Base-by-base conservation (phyloP, 331 rosid genomes). In the Quercus lobata region DNA sequence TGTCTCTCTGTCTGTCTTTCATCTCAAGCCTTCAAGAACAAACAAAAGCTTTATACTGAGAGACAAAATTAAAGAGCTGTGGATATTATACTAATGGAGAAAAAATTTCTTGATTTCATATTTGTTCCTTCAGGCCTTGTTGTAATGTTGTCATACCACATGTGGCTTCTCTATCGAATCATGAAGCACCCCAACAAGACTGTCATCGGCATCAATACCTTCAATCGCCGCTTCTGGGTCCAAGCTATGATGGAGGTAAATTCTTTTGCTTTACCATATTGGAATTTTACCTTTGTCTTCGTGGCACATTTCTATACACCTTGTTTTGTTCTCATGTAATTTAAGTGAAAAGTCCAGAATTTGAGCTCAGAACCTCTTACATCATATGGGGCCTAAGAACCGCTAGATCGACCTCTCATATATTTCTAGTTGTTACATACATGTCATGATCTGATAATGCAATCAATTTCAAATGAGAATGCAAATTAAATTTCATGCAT, bases 161-260 rank as follows among this genome's bases (percentile, higher is more conserved):
- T 82, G 1, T 95, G 97, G 97, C 97, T 93, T 22, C 80, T 95
- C 72, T 35, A 83, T 34, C 88, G 84, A 37, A 79, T 95, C 34
- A 2, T 85, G 3, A 87, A 25, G 41, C 87, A 86, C 5, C 99
- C 99, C 71, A 86, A 90, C 74, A 88, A 76, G 77, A 93, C 99
- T 19, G 82, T 91, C 46, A 75, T 93, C 61, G 99, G 99, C 41
- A 81, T 93, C 90, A 93, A 93, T 30, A 89, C 98, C 79, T 74
- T 89, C 85, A 93, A 88, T 69, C 97, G 99, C 72, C 94, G 94
- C 18, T 78, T 86, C 75, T 95, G 99, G 99, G 94, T 91, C 54
- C 84, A 77, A 5, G 96, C 96, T 24, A 95, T 95, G 98, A 95
- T 89, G 97, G 98, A 91, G 97, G 98, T 94, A 83, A 11, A 5